Base-by-base conservation (phyloP, 2,329 filamentous ascomycete species). In the Chaetomiaceae sp. region DNA sequence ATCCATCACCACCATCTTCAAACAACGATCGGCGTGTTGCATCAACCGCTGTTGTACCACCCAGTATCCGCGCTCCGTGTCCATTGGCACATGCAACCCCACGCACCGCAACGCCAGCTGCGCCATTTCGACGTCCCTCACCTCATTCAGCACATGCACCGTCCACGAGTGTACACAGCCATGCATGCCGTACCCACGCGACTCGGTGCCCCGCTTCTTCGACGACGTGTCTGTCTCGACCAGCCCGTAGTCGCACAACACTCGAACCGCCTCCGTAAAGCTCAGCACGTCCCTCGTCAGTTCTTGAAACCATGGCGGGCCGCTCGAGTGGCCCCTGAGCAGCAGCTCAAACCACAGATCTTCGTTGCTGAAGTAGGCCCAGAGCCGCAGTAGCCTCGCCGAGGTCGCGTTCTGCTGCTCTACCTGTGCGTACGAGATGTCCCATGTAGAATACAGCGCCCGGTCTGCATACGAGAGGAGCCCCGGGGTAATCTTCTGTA, bases 301-400 rank as follows among this genome's bases (percentile, higher is more conserved):
- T 23, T 61, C 45, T 7, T 40, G 20, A 14, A 65, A 51, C 67
- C 64, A 65, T 21, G 38, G 13, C 10, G 55, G 55, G 6, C 38
- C 53, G 2, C 54, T 23, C 20, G 38, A 40, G 27, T 43, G 25
- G 16, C 51, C 56, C 39, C 55, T 44, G 35, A 53, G 39, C 3
- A 75, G 53, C n/a, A 76, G 62, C 48, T 73, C 65, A 55, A 65
- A 73, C 72, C 68, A 76, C 4, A 77, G 54, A 54, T 74, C 70
- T 13, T 68, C 60, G 54, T 70, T 69, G 53, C 69, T 65, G 50
- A 77, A 70, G 51, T 65, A 70, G n/a, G 68, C 70, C 65, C 69
- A 70, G 14, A 73, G 58, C n/a, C 62, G 48, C 14, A 76, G 65
- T 1, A 75, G 60, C 23, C 62, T 56, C 21, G 68, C 68, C 38